Base-by-base conservation (phyloP, 2,329 filamentous ascomycete genomes). In the Scedosporium minutisporum region DNA sequence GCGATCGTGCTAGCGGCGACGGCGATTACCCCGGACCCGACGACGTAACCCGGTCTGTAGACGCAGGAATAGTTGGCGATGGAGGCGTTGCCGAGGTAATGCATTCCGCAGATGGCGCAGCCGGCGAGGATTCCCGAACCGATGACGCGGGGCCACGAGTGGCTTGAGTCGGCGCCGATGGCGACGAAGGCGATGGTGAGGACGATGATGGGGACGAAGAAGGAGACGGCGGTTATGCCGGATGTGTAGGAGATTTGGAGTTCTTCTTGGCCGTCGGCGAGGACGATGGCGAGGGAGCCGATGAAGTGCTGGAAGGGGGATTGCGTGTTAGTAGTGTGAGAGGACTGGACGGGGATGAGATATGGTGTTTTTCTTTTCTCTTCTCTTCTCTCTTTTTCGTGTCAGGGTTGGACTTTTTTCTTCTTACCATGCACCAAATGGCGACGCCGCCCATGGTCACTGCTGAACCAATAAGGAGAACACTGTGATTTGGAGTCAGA, bases 41-140 rank as follows among this genome's bases (percentile, higher is more conserved):
- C 75, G 16, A 96, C 81, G 69, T 86, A 85, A 23, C 74, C 75
- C 14, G 76, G 70, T 3, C 75, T 73, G 67, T 93, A 92, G 10
- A 78, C 74, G 67, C 89, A 87, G 3, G 71, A 74, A 70, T 95
- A 96, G 71, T 96, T 93, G 29, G 81, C 80, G 65, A 93, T 91
- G 41, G 90, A 91, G 38, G 88, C 83, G 70, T 96, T 92, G n/a
- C 90, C 90, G 18, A 93, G 78, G 69, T 95, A 96, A 72, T 96
- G 90, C 91, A 96, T 95, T 38, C 88, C 89, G 64, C 88, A 91
- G 59, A 95, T 87, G 23, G 90, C 87, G 4, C 86, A 78, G 14
- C 91, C 91, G 1, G 88, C 88, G 53, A 93, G 78, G 1, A 85
- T 70, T 6, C 91, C 90, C 7, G 88, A 87, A 4, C 84, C 69